phyloP scores from a whole-genome alignment of 2,329 filamentous ascomycete species.

The Knoxdaviesia capensis region DNA sequence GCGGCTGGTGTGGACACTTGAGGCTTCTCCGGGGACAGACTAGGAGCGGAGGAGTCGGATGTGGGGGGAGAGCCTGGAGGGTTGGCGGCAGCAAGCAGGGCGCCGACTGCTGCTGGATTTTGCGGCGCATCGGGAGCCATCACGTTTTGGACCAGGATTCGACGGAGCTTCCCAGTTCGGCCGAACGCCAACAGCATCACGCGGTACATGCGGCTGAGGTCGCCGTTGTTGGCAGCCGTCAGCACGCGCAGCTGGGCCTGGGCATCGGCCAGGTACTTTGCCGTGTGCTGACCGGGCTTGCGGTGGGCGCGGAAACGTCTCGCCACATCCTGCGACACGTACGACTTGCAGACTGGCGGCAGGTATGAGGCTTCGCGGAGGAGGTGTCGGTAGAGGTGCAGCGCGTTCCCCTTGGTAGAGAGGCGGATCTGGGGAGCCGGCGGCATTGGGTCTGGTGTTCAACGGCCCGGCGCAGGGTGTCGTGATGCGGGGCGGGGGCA shows the following conservation, averaged over 20 bases:
- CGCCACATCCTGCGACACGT: slow-evolving; percentile 21
- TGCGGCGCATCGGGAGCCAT: slow-evolving; percentile 15
- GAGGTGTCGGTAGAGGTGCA: slow-evolving; percentile 35
- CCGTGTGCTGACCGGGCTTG: slow-evolving; percentile 9
- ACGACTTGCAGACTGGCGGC: slow-evolving; percentile 26
- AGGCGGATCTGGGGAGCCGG: slow-evolving; percentile 12
- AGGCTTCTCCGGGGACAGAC: no score
- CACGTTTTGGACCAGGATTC: slow-evolving; percentile 23
- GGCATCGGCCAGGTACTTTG: slow-evolving; percentile 18
- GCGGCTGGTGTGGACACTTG: no score
- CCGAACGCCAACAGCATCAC: slow-evolving; percentile 31
- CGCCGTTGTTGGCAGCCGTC: slow-evolving; percentile 31
- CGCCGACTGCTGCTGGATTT: slow-evolving; percentile 20
- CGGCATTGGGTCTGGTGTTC: not conserved
- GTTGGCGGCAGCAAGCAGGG: slow-evolving; percentile 5
- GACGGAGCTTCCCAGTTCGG: slow-evolving; percentile 27
- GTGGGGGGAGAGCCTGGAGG: no score
- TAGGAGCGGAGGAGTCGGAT: no score
- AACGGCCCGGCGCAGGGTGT: no score
- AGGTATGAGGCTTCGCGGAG: slow-evolving; percentile 42
- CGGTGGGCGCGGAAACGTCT: slow-evolving; percentile 23
- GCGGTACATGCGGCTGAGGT: slow-evolving; percentile 21
- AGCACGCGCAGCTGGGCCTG: slow-evolving; percentile 23
- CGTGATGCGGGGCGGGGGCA: not conserved
- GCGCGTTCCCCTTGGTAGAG: slow-evolving; percentile 11